Evolutionary conservation across 1,139 yeast species (phyloP).

Genomic region (Debaryomyces robertsiae): DNA sequence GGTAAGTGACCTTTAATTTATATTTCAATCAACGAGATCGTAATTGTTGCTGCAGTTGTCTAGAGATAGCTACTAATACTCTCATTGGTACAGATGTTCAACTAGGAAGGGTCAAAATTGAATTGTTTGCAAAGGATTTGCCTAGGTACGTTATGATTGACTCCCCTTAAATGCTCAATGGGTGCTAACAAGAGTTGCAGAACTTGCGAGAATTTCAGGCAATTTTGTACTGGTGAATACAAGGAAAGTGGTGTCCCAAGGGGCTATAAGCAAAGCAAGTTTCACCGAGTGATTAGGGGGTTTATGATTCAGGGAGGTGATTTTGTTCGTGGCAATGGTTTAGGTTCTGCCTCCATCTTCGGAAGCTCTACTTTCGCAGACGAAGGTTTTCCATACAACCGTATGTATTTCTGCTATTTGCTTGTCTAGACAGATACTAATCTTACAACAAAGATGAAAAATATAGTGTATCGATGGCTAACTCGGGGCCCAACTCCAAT

Average conservation of each 20-base stretch:
- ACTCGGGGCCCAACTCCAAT: constrained; percentile 36
- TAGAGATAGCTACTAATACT: constrained; percentile 11
- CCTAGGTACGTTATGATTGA: constrained; percentile 34
- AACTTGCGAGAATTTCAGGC: constrained; percentile 56
- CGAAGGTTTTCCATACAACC: constrained; percentile 35
- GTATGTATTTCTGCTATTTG: constrained; percentile 14
- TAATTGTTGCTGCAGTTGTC: background rate
- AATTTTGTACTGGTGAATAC: constrained; percentile 57
- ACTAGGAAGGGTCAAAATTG: constrained; percentile 47
- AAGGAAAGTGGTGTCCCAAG: constrained; percentile 36
- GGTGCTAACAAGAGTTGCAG: constrained; percentile 22
- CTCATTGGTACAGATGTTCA: constrained; percentile 17
- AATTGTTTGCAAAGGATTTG: constrained; percentile 40
- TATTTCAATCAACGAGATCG: background rate
- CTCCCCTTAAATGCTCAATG: background rate
- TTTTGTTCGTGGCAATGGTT: constrained; percentile 44
- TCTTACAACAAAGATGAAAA: constrained; percentile 17
- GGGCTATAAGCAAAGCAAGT: constrained; percentile 28
- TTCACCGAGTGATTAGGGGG: constrained; percentile 33
- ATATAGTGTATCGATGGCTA: constrained; percentile 38
- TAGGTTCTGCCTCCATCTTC: constrained; percentile 38
- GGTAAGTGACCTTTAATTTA: constrained; percentile 22
- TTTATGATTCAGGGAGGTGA: constrained; percentile 43
- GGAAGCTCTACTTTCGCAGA: constrained; percentile 35
- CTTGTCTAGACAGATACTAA: constrained; percentile 11